Base-by-base conservation (phyloP, 495 filamentous ascomycete species). In the Acidomyces sp. region DNA sequence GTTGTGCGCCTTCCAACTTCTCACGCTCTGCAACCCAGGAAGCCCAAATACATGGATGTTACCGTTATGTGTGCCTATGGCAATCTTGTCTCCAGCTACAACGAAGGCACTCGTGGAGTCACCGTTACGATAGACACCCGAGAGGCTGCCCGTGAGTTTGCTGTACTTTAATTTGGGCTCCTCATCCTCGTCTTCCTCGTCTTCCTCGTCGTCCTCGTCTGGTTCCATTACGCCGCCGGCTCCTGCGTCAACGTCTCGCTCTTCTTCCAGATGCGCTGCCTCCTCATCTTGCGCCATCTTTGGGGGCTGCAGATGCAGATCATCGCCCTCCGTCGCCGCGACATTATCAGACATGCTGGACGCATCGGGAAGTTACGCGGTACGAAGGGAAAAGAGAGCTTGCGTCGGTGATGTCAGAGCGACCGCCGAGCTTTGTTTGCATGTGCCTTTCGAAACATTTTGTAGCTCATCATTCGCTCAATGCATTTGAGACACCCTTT, bases 21-120 rank as follows among this genome's bases (percentile, higher is more conserved):
- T 77, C 18, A 96, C 61, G 10, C 78, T 60, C 39, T 85, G 75
- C 51, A 96, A 75, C 3, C 75, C 69, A 6, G 92, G 87, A 13
- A 95, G 53, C 25, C 82, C 79, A 17, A 94, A 58, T 25, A 93
- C 78, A 68, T 96, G 82, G 51, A 96, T 85, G 53, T 90, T 93
- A 49, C 90, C 90, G 62, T 93, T 95, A 60, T 97, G 90, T 3
- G 92, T 94, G 48, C 90, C 90, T 46, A 92, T 66, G 40, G 96
- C 85, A 86, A 95, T 93, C 65, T 94, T 96, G 65, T 96, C 90
- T 19, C 85, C 88, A 16, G 82, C 82, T 34, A 90, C 83, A 21
- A 90, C 62, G 53, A 87, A 92, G 6, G 82, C 65, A 61, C 87
- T 93, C 24, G 88, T 93, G 43, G 85, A 81, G 69, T 97, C 90